These are phyloP conservation scores for Senna siamea DNA, from an alignment of 306 rosid genomes.

Conservation along the genomic window DNA sequence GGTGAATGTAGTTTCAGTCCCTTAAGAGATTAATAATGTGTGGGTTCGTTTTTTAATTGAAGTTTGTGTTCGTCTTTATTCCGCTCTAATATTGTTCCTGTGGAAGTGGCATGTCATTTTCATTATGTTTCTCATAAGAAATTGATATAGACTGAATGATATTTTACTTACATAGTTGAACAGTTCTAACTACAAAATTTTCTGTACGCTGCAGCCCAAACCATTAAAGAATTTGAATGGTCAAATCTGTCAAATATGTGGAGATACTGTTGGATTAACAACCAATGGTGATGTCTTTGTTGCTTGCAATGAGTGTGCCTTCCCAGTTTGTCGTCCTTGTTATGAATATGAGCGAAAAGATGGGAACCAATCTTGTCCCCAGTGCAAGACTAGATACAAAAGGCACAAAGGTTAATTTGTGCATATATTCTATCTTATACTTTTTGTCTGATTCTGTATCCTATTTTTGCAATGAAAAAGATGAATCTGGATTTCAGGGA, in stretches of 20 bases:
- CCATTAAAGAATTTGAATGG: conserved; percentile 81
- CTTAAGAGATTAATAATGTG: background rate
- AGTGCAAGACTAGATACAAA: conserved; percentile 95
- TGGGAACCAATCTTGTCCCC: conserved; percentile 93
- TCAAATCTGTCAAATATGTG: conserved; percentile 92
- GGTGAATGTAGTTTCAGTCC: conserved; percentile 26
- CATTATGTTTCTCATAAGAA: conserved; percentile 14
- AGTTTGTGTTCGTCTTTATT: background rate
- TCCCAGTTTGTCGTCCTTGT: conserved; percentile 94
- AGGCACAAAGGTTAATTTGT: conserved; percentile 76
- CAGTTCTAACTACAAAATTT: conserved; percentile 30
- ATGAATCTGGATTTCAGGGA: conserved; percentile 64
- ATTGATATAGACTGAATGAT: background rate
- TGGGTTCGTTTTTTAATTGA: conserved; percentile 2
- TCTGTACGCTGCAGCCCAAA: conserved; percentile 62
- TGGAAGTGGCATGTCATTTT: background rate
- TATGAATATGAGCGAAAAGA: conserved; percentile 94
- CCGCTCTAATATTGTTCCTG: background rate
- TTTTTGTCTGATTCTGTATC: background rate
- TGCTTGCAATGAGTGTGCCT: conserved; percentile 97
- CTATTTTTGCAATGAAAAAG: conserved; percentile 19
- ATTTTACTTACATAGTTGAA: background rate
- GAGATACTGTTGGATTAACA: conserved; percentile 77
- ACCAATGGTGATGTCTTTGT: conserved; percentile 87
- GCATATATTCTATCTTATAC: background rate